Evolutionary conservation across 2,329 filamentous ascomycete genomes (phyloP).

Genomic region (Aspergillus nomiae): DNA sequence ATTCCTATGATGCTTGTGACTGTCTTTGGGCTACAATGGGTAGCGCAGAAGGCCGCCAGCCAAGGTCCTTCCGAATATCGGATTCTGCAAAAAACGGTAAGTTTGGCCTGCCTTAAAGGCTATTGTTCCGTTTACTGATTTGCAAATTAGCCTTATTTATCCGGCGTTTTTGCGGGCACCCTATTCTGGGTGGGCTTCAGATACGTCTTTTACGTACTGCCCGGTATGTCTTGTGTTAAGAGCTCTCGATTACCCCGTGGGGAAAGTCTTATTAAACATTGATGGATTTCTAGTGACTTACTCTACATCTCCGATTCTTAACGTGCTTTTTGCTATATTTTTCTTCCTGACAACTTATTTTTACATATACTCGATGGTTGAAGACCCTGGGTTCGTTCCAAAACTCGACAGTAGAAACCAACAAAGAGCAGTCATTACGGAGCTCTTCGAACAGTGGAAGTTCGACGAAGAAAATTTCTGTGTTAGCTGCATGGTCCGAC

Average conservation of each 20-base stretch:
- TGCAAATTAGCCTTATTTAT: slow-evolving; percentile 73
- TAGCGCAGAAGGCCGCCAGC: slow-evolving; percentile 73
- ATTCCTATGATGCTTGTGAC: slow-evolving; percentile 70
- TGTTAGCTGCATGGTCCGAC: slow-evolving; percentile 89
- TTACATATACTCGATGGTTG: slow-evolving; percentile 80
- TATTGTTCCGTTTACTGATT: slow-evolving; percentile 12
- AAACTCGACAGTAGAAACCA: slow-evolving; percentile 87
- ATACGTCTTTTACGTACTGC: slow-evolving; percentile 74
- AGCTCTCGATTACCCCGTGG: no score
- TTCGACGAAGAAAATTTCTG: slow-evolving; percentile 96
- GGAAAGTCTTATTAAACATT: background rate
- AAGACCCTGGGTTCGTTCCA: slow-evolving; percentile 90
- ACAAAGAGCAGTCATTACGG: slow-evolving; percentile 85
- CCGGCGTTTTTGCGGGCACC: slow-evolving; percentile 87
- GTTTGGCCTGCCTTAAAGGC: slow-evolving; percentile 30
- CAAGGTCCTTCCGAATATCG: slow-evolving; percentile 88
- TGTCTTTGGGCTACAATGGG: slow-evolving; percentile 70
- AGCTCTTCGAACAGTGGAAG: slow-evolving; percentile 80
- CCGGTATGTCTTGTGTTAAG: slow-evolving; percentile 54
- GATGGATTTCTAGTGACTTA: slow-evolving; percentile 58
- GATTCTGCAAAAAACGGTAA: slow-evolving; percentile 82
- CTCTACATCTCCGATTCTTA: slow-evolving; percentile 69
- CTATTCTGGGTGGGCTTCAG: slow-evolving; percentile 77
- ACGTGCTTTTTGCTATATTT: slow-evolving; percentile 70
- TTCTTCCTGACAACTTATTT: slow-evolving; percentile 77